Percentiles rank a stretch among this genome's conserved stretches.
Evolutionary conservation across 2,329 filamentous ascomycete genomes (phyloP).

Genomic region (Cytospora leucostoma): DNA sequence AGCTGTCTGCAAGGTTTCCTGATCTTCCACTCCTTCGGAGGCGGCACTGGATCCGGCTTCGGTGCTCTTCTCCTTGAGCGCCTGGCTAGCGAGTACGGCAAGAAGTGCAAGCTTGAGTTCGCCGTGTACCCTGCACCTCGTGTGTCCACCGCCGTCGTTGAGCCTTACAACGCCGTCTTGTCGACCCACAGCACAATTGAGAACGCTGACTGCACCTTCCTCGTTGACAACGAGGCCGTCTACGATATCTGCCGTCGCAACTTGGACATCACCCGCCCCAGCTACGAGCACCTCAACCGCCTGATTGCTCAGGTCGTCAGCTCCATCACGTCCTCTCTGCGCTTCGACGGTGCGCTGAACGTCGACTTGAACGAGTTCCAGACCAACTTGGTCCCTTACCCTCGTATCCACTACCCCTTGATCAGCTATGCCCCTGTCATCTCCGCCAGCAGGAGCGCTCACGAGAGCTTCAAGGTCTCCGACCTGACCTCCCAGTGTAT

Average conservation of each 20-base stretch:
- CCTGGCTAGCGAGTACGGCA: slow-evolving; percentile 72
- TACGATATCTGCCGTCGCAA: slow-evolving; percentile 75
- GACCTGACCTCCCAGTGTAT: slow-evolving; percentile 75
- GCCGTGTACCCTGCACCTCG: slow-evolving; percentile 71
- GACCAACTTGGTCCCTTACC: slow-evolving; percentile 74
- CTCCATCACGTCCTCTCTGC: slow-evolving; percentile 72
- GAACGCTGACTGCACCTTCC: slow-evolving; percentile 78
- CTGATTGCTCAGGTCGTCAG: slow-evolving; percentile 74
- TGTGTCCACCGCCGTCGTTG: slow-evolving; percentile 69
- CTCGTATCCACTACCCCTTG: slow-evolving; percentile 72
- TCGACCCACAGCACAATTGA: slow-evolving; percentile 76
- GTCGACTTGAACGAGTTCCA: slow-evolving; percentile 78
- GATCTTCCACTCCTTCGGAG: slow-evolving; percentile 74
- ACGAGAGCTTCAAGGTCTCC: slow-evolving; percentile 85
- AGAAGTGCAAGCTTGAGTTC: slow-evolving; percentile 78
- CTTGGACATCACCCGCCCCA: slow-evolving; percentile 68
- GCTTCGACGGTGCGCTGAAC: slow-evolving; percentile 72
- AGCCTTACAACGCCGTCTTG: slow-evolving; percentile 74
- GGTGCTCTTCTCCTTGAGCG: slow-evolving; percentile 72
- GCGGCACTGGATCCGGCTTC: slow-evolving; percentile 72
- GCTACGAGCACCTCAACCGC: slow-evolving; percentile 72
- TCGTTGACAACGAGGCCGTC: slow-evolving; percentile 74
- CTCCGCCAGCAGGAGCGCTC: slow-evolving; percentile 73
- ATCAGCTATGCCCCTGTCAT: slow-evolving; percentile 74
- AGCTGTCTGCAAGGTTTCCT: slow-evolving; percentile 72